Base-by-base conservation (phyloP, 768 basidiomycete genomes). In the Podaxis sp. region DNA sequence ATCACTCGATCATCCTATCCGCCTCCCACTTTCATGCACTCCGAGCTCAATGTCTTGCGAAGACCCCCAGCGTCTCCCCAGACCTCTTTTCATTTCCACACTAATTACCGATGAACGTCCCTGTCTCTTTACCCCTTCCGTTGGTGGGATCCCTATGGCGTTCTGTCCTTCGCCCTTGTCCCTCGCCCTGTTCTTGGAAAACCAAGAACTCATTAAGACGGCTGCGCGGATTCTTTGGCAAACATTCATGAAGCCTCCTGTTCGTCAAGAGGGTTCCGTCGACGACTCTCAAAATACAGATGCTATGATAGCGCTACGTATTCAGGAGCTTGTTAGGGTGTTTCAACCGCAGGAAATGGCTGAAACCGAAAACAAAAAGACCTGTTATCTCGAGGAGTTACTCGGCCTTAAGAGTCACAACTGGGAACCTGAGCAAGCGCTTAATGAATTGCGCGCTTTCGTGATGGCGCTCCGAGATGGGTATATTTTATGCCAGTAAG, bases 401-500 rank as follows among this genome's bases (percentile, higher is more conserved):
- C 49, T 12, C 4, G 6, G 49, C 49, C 12, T 50, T 17, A 6
- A 4, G 49, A 19, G 22, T 7, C 49, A 4, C 2, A 33, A 33
- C 33, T 33, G 33, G 9, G 37, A 24, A n/a, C 12, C 33, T 15
- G 33, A 41, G 9, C 33, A 55, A 5, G 54, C 36, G 19, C n/a
- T 37, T n/a, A 12, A 38, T 19, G 54, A 55, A 38, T 5, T 55
- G 24, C 54, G 54, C n/a, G 19, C 54, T n/a, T 55, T 55, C 15
- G 27, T 22, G n/a, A 22, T 19, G n/a, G 24, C 54, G 17, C 37
- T 55, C 6, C 17, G 37, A 13, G 37, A 55, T 13, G 54, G 54
- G 33, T 55, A 55, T 55, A 55, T 40, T 38, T 24, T 55, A 9
- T 55, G 54, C 37, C 9, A 55, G 54, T 55, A 55, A 40, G 54